phyloP scores from a whole-genome alignment of 106 monocot species.

The Phalaenopsis aphrodite region DNA sequence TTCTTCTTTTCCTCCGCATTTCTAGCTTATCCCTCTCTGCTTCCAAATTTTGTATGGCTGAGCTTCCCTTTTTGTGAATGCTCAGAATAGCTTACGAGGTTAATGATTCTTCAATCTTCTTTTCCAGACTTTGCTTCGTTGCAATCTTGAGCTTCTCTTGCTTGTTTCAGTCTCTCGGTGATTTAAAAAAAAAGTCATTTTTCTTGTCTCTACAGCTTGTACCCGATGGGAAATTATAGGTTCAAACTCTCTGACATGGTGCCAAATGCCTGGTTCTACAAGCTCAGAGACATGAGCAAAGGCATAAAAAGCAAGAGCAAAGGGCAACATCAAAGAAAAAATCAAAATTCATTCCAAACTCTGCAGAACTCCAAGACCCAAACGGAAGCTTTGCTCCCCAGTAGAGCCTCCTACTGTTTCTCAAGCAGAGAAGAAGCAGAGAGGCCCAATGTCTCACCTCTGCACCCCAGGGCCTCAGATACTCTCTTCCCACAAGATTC shows the following conservation, averaged over 20 bases:
- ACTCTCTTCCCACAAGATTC: slow-evolving; percentile 11
- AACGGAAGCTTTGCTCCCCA: slow-evolving; percentile 8
- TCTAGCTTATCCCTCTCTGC: background rate
- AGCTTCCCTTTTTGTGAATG: background rate
- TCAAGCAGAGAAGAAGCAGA: slow-evolving; percentile 17
- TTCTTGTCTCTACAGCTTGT: background rate
- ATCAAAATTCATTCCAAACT: background rate
- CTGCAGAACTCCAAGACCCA: background rate
- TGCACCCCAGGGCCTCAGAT: slow-evolving; percentile 16
- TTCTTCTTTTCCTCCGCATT: background rate
- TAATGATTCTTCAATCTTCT: too few relatives aligned
- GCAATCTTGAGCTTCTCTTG: background rate
- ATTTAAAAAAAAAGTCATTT: background rate
- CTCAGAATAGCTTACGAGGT: too few relatives aligned
- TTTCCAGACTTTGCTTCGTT: background rate
- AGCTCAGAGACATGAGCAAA: slow-evolving; percentile 55
- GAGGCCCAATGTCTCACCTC: slow-evolving; percentile 8
- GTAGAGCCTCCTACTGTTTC: slow-evolving; percentile 23
- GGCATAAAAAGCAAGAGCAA: background rate
- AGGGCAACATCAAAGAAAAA: background rate
- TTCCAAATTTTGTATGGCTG: background rate
- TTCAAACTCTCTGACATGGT: slow-evolving; percentile 75
- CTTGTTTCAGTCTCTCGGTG: background rate
- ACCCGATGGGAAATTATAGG: slow-evolving; percentile 57
- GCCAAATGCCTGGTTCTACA: slow-evolving; percentile 87